phyloP scores from a whole-genome alignment of 495 filamentous ascomycete genomes.

The Astrocystis sublimbata region DNA sequence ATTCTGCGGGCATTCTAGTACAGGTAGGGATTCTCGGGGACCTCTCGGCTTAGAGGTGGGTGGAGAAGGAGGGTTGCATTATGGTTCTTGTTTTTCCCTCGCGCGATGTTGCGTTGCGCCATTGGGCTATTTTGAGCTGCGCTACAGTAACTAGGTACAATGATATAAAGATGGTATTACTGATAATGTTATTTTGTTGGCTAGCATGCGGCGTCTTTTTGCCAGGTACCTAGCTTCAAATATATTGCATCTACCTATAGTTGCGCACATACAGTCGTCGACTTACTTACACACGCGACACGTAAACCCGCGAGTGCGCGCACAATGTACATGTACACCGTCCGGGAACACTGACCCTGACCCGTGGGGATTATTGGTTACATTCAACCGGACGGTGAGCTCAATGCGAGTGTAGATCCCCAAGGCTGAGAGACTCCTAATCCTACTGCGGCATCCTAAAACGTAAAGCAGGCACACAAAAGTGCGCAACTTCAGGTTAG shows the following conservation, averaged over 20 bases:
- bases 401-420: constrained; percentile 10
- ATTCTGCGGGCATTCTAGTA: background rate
- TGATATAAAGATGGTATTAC: too few relatives aligned
- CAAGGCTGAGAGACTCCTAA: constrained; percentile 7
- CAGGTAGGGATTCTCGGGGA: constrained; percentile 13
- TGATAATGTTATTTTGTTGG: too few relatives aligned
- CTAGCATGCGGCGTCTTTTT: too few relatives aligned
- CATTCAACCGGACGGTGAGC: constrained; percentile 6
- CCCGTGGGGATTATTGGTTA: constrained; percentile 16
- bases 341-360: background rate
- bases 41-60: background rate
- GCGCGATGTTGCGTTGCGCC: constrained; percentile 14
- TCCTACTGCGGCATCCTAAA: constrained; percentile 4
- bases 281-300: background rate
- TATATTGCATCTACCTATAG: background rate
- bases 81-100: background rate
- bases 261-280: background rate
- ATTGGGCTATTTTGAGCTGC: constrained; percentile 9
- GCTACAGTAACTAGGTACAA: background rate
- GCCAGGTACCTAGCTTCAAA: background rate
- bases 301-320: background rate
- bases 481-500: background rate
- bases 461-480: constrained; percentile 1
- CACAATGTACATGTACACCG: background rate
- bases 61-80: constrained; percentile 14